phyloP scores from a whole-genome alignment of 441 rosid genomes.

The Brassica hybrid region DNA sequence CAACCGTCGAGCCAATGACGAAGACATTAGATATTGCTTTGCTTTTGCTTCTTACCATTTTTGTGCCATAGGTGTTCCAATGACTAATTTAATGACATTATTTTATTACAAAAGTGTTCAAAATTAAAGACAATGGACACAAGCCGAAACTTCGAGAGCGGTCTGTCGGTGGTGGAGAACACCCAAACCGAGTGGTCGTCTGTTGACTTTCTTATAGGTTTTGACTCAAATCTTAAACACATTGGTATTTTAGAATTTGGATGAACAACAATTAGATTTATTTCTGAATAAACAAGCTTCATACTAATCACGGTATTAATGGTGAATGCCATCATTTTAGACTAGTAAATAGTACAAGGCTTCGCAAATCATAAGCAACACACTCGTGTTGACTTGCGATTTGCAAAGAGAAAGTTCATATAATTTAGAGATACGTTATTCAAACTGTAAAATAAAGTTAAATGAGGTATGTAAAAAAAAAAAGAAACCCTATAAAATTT shows the following conservation, averaged over 20 bases:
- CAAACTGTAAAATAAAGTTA: conserved; percentile 5
- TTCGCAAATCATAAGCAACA: conserved; percentile 6
- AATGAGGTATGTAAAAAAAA: background rate
- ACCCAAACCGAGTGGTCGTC: background rate
- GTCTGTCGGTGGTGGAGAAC: conserved; percentile 39
- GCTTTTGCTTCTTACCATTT: conserved; percentile 12
- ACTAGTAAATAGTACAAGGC: background rate
- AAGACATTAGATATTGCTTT: conserved; percentile 26
- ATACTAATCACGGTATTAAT: background rate
- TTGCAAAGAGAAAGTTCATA: conserved; percentile 14
- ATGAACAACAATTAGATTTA: background rate
- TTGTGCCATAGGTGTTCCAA: conserved; percentile 20
- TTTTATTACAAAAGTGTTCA: conserved; percentile 2
- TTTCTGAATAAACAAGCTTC: conserved; percentile 14
- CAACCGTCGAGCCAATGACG: conserved; percentile 21
- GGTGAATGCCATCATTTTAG: background rate
- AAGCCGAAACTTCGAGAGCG: conserved; percentile 9
- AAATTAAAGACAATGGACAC: background rate
- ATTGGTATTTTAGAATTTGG: background rate
- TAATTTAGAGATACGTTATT: conserved; percentile 11
- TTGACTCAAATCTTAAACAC: background rate
- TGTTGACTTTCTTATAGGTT: background rate
- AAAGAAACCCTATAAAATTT: conserved; percentile 11
- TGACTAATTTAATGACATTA: background rate
- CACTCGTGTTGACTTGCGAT: background rate